These are phyloP conservation scores for Malus domestica DNA, from an alignment of 306 rosid species.

Conservation along the genomic window DNA sequence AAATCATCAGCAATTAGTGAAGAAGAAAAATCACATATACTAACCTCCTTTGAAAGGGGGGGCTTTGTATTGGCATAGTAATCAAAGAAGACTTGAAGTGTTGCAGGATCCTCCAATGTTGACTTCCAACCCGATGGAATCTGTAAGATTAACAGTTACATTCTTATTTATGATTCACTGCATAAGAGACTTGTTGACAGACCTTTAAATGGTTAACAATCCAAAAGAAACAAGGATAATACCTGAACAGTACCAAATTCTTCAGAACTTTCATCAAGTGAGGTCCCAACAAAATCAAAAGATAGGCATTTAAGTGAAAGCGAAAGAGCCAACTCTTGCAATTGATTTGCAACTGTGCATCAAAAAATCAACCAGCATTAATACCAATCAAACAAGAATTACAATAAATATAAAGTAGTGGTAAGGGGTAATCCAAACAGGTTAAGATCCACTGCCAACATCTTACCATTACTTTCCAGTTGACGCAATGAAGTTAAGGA, in stretches of 20 bases:
- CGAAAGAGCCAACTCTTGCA: slow-evolving; percentile 97
- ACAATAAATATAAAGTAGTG: slow-evolving; percentile 4
- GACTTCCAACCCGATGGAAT: slow-evolving; percentile 93
- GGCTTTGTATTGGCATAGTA: slow-evolving; percentile 79
- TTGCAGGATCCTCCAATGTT: slow-evolving; percentile 86
- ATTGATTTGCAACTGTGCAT: slow-evolving; percentile 61
- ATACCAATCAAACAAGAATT: neutral
- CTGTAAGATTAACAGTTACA: slow-evolving; percentile 40
- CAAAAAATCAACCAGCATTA: slow-evolving; percentile 25
- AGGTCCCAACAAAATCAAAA: slow-evolving; percentile 97
- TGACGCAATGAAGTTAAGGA: slow-evolving; percentile 84
- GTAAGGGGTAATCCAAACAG: neutral
- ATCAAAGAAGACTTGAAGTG: slow-evolving; percentile 85
- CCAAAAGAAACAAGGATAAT: slow-evolving; percentile 10
- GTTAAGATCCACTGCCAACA: neutral
- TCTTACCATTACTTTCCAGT: slow-evolving; percentile 79
- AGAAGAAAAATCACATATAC: slow-evolving; percentile 20
- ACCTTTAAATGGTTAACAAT: slow-evolving; percentile 13
- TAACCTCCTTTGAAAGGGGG: slow-evolving; percentile 97
- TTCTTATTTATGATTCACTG: slow-evolving; percentile 17
- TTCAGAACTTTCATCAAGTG: slow-evolving; percentile 97
- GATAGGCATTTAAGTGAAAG: slow-evolving; percentile 89
- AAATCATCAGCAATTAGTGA: neutral
- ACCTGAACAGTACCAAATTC: slow-evolving; percentile 99
- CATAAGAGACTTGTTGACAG: slow-evolving; percentile 2